These are phyloP conservation scores for Yamadazyma siamensis DNA, from an alignment of 1,139 yeast genomes.

Conservation along the genomic window DNA sequence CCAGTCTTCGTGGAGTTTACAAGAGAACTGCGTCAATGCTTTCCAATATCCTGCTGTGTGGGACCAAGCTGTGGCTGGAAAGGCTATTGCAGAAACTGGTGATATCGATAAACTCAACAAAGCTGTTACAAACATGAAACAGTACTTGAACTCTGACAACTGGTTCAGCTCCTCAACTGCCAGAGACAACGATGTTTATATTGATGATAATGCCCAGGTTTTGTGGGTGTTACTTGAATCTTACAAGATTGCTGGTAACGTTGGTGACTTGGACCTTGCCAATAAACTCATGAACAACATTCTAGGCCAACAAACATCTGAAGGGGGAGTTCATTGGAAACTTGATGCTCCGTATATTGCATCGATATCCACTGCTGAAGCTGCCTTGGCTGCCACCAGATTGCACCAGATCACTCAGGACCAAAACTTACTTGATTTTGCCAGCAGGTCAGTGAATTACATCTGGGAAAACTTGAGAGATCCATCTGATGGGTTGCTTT, in stretches of 20 bases:
- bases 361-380: conserved; percentile 33
- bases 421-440: conserved; percentile 17
- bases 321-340: conserved; percentile 33
- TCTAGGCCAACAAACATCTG: conserved; percentile 12
- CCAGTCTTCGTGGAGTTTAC: conserved; percentile 10
- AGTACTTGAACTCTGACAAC: conserved; percentile 11
- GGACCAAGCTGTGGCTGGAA: conserved; percentile 23
- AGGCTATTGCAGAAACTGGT: conserved; percentile 11
- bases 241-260: conserved; percentile 15
- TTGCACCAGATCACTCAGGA: conserved; percentile 20
- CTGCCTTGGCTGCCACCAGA: conserved; percentile 30
- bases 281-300: not conserved
- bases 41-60: conserved; percentile 19
- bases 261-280: not conserved
- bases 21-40: conserved; percentile 10
- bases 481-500: conserved; percentile 24
- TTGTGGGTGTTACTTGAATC: conserved; percentile 30
- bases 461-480: conserved; percentile 27
- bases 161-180: conserved; percentile 28
- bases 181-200: conserved; percentile 25
- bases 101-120: conserved; percentile 9
- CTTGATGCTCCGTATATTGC: conserved; percentile 23
- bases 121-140: conserved; percentile 12
- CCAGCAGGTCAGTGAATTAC: conserved; percentile 23
- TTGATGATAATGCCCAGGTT: conserved; percentile 34